Base-by-base conservation (phyloP, 1,139 yeast genomes). In the Arxiozyma slooffiae region DNA sequence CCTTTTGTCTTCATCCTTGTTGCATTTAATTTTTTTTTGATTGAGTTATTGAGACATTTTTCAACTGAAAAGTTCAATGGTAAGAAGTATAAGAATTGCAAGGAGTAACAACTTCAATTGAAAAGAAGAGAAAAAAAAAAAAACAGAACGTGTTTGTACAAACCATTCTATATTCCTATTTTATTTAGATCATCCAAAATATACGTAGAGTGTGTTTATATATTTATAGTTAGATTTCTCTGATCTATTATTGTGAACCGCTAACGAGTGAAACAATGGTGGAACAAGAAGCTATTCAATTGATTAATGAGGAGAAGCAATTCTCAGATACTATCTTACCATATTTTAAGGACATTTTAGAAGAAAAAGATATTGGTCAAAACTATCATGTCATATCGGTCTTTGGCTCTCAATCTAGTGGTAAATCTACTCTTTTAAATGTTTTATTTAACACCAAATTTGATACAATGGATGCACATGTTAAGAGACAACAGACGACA, bases 391-490 rank as follows among this genome's bases (percentile, higher is more conserved):
- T 92, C 24, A 87, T 92, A 2, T 85, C 97, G 0, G 98, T 92
- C 47, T 92, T 92, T 73, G 98, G 98, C 9, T 87, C 96, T 1
- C 98, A 92, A 66, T 85, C 95, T 3, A 90, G 97, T 3, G 98
- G 98, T 51, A 92, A 92, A 67, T 87, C 96, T 2, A 92, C 98
- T 0, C 74, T 92, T 54, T 75, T 92, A 63, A 92, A 92, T 68
- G 78, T 80, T 45, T 71, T 92, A 50, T 94, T 94, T 71, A 85
- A 85, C 56, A 92, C 98, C 11, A 71, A 76, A 49, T 92, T 92
- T 66, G 96, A 87, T 61, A 96, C 90, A 38, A 92, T 92, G 98
- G 86, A 88, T 67, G 97, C 89, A 55, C 68, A 76, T 24, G 57
- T 63, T 11, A 72, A 72, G 50, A 77, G 85, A 58, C 92, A 90